These are phyloP conservation scores for Neopestalotiopsis sp. DNA, from an alignment of 2,329 filamentous ascomycete species.

Conservation along the genomic window DNA sequence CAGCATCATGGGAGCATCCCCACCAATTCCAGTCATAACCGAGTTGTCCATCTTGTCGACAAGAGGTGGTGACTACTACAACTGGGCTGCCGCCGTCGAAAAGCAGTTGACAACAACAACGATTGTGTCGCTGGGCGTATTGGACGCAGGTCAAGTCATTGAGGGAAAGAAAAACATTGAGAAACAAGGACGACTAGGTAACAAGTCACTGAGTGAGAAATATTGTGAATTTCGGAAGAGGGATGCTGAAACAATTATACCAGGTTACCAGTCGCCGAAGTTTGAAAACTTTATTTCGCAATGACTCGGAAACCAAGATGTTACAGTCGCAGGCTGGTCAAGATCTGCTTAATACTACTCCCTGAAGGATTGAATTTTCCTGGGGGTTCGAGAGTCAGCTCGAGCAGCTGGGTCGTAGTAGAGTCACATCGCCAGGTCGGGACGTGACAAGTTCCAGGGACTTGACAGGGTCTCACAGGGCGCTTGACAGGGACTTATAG, in stretches of 20 bases:
- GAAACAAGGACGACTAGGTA: neutral
- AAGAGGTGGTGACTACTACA: neutral
- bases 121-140: neutral
- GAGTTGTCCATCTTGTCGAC: neutral
- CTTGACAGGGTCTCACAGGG: too few species aligned
- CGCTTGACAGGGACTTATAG: too few species aligned
- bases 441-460: neutral
- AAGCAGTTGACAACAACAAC: neutral
- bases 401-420: neutral
- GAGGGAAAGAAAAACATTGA: neutral
- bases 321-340: neutral
- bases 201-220: too few species aligned
- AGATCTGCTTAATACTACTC: neutral
- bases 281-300: neutral
- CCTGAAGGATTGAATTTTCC: neutral
- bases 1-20: slow-evolving; percentile 11
- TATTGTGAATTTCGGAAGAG: neutral
- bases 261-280: neutral
- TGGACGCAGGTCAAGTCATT: neutral
- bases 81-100: neutral
- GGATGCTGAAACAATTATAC: slow-evolving; percentile 1
- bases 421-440: neutral
- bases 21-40: slow-evolving; percentile 14
- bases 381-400: neutral
- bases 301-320: neutral